These are phyloP conservation scores for Fistulifera pelliculosa DNA, from an alignment of 108 stramenopile species.

Conservation along the genomic window DNA sequence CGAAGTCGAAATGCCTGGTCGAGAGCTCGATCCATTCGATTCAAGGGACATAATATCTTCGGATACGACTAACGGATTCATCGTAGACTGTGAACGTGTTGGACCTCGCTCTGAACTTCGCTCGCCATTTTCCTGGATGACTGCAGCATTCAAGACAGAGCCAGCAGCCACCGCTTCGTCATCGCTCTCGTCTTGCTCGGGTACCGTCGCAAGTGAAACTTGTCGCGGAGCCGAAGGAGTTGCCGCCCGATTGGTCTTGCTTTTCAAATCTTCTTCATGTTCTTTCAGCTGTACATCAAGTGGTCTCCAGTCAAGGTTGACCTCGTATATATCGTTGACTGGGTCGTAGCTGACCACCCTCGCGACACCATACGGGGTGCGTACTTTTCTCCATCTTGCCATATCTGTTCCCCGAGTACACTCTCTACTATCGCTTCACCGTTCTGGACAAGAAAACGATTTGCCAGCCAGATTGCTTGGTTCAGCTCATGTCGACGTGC, in stretches of 20 bases:
- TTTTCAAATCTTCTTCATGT: constrained; percentile 29
- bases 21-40: too few relatives aligned
- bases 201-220: constrained; percentile 53
- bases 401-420: constrained; percentile 48
- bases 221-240: constrained; percentile 5
- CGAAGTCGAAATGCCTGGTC: too few relatives aligned
- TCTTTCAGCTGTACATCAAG: constrained; percentile 71
- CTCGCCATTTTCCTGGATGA: not conserved
- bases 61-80: too few relatives aligned
- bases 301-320: constrained; percentile 82
- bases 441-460: constrained; percentile 36
- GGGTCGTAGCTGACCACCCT: constrained; percentile 61
- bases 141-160: not conserved
- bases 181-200: constrained; percentile 31
- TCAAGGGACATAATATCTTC: too few relatives aligned
- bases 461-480: constrained; percentile 73
- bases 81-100: not conserved
- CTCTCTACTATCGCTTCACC: constrained; percentile 41
- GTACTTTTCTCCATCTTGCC: constrained; percentile 65
- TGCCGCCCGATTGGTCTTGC: constrained; percentile 27
- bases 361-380: constrained; percentile 78
- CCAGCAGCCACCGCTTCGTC: constrained; percentile 1
- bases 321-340: constrained; percentile 63
- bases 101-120: not conserved
- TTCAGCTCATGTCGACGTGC: constrained; percentile 72